These are phyloP conservation scores for Rhizopus sp. DNA, from an alignment of 371 early-diverging fungal genomes.

Conservation along the genomic window DNA sequence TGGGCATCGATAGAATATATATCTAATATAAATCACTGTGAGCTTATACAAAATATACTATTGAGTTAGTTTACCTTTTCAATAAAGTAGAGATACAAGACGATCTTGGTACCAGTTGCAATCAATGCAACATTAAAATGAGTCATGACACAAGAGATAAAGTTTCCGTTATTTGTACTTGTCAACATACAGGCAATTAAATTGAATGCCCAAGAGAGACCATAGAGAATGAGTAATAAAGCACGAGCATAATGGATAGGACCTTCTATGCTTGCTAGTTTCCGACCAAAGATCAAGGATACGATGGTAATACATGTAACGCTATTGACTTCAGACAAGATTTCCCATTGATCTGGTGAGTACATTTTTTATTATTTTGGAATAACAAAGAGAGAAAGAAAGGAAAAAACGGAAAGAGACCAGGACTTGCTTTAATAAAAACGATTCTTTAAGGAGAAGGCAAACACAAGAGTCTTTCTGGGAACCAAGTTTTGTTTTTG, in stretches of 20 bases:
- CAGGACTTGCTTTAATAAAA: no score
- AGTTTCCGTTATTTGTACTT: slow-evolving; percentile 59
- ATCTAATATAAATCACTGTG: slow-evolving; percentile 22
- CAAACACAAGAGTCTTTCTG: not conserved
- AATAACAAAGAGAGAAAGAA: not conserved
- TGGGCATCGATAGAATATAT: slow-evolving; percentile 48
- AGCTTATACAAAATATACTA: not conserved
- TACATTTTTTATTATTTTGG: slow-evolving; percentile 30
- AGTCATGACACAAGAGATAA: slow-evolving; percentile 50
- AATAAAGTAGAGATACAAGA: slow-evolving; percentile 55
- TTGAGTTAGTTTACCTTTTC: slow-evolving; percentile 53
- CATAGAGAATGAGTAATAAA: slow-evolving; percentile 43
- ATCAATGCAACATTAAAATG: slow-evolving; percentile 42
- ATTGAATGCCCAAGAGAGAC: slow-evolving; percentile 52
- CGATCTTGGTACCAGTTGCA: slow-evolving; percentile 46
- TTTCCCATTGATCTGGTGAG: slow-evolving; percentile 50
- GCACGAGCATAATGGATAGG: slow-evolving; percentile 51
- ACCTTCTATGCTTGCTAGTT: slow-evolving; percentile 47
- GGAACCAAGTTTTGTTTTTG: not conserved
- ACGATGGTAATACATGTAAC: slow-evolving; percentile 53
- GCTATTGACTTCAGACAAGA: slow-evolving; percentile 48
- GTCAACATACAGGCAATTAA: slow-evolving; percentile 53
- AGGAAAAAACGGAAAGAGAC: slow-evolving; percentile 1
- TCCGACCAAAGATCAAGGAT: slow-evolving; percentile 58
- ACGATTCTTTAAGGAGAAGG: not conserved